These are phyloP conservation scores for Rhizoctonia solani DNA, from an alignment of 1,284 basidiomycete species.

Conservation along the genomic window DNA sequence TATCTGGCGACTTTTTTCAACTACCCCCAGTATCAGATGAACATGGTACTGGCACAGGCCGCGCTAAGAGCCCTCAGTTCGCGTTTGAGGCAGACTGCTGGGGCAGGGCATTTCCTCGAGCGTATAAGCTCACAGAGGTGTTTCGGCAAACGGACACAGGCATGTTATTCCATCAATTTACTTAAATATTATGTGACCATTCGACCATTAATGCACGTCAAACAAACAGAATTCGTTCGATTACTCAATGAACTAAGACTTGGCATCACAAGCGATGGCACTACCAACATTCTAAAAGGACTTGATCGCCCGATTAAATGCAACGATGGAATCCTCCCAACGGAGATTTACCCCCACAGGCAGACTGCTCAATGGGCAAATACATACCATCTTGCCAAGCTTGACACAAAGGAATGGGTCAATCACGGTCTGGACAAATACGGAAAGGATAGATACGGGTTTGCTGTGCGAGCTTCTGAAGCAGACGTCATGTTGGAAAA, in stretches of 20 bases:
- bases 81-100: slow-evolving; percentile 86
- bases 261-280: slow-evolving; percentile 7
- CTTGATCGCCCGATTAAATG: slow-evolving; percentile 19
- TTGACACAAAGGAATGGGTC: neutral
- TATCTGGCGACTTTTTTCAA: slow-evolving; percentile 93
- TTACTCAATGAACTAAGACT: slow-evolving; percentile 34
- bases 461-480: slow-evolving; percentile 36
- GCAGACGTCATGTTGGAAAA: slow-evolving; percentile 43
- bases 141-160: slow-evolving; percentile 55
- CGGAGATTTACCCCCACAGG: slow-evolving; percentile 34
- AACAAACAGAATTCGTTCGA: slow-evolving; percentile 52
- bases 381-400: neutral
- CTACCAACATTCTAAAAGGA: slow-evolving; percentile 2
- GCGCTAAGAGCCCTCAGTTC: slow-evolving; percentile 52
- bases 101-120: slow-evolving; percentile 60
- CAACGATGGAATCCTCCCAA: slow-evolving; percentile 33
- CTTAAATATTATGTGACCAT: neutral
- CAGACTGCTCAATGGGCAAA: slow-evolving; percentile 33
- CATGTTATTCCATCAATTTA: neutral
- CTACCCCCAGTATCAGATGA: slow-evolving; percentile 80
- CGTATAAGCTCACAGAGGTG: slow-evolving; percentile 64
- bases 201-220: no score
- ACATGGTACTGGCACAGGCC: slow-evolving; percentile 45
- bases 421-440: slow-evolving; percentile 28
- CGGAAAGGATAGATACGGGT: slow-evolving; percentile 43